These are phyloP conservation scores for Trichophyton simii DNA, from an alignment of 2,329 filamentous ascomycete species.

Conservation along the genomic window DNA sequence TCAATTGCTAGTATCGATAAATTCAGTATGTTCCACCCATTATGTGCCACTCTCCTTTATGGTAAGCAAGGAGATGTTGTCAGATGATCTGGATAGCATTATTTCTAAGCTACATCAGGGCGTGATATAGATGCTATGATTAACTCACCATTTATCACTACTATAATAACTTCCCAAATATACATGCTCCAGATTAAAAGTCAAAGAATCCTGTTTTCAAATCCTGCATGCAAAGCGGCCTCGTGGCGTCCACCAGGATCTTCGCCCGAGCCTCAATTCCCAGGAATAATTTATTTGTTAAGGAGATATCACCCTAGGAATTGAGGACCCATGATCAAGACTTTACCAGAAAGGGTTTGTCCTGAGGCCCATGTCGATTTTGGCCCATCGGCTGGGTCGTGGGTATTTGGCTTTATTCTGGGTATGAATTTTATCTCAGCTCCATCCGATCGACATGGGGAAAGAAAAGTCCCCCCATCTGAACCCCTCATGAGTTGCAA, in stretches of 20 bases:
- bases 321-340: neutral
- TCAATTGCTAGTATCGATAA: too few species aligned
- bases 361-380: neutral
- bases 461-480: neutral
- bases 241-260: neutral
- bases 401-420: neutral
- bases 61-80: too few species aligned
- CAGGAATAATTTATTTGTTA: neutral
- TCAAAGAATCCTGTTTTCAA: neutral
- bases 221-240: neutral
- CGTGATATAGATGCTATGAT: too few species aligned
- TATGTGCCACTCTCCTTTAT: too few species aligned
- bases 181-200: neutral
- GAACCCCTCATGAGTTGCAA: neutral
- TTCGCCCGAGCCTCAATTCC: neutral
- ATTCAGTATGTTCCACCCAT: too few species aligned
- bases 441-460: neutral
- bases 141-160: too few species aligned
- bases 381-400: neutral
- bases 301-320: neutral
- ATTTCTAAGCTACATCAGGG: too few species aligned
- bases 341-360: neutral
- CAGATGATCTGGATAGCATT: too few species aligned
- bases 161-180: neutral
- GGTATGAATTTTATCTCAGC: neutral